A percentile compares a stretch with the other conserved stretches of the same genome.
Conservation (phyloP, 768 basidiomycete genomes). For the Guyanaporus albipodus region DNA sequence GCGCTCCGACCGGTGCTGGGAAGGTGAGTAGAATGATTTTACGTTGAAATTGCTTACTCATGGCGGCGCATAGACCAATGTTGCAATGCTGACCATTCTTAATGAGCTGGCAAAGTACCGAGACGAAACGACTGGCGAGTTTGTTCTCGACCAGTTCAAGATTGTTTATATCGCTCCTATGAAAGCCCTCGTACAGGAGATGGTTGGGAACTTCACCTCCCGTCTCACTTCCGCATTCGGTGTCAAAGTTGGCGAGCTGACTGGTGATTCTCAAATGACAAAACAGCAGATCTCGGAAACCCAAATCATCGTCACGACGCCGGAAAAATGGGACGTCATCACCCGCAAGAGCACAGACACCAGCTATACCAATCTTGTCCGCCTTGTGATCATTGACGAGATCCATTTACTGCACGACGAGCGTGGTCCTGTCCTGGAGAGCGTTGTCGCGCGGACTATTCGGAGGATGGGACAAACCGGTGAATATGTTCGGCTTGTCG, state of each 20-base stretch:
- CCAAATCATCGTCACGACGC: constrained; percentile 97
- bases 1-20: constrained; percentile 97
- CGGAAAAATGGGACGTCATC: constrained; percentile 99
- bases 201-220: constrained; percentile 90
- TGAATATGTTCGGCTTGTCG: constrained; percentile 91
- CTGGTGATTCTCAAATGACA: constrained; percentile 97
- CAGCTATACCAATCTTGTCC: constrained; percentile 93
- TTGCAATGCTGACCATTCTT: constrained; percentile 92
- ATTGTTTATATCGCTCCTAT: constrained; percentile 97
- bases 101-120: constrained; percentile 87
- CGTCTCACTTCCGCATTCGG: constrained; percentile 63
- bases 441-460: constrained; percentile 85
- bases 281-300: constrained; percentile 96
- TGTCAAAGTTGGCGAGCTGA: constrained; percentile 90
- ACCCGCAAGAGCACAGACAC: constrained; percentile 97
- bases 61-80: constrained; percentile 71
- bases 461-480: constrained; percentile 91
- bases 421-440: constrained; percentile 94
- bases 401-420: constrained; percentile 98
- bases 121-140: constrained; percentile 72
- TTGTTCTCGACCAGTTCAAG: constrained; percentile 90
- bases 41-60: constrained; percentile 5
- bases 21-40: constrained; percentile 58
- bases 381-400: constrained; percentile 96
- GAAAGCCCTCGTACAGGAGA: constrained; percentile 99